Percentiles rank a stretch among this genome's conserved stretches.
These are phyloP conservation scores for Pestalotiopsis sp. DNA, from an alignment of 2,329 filamentous ascomycete genomes.

Conservation along the genomic window DNA sequence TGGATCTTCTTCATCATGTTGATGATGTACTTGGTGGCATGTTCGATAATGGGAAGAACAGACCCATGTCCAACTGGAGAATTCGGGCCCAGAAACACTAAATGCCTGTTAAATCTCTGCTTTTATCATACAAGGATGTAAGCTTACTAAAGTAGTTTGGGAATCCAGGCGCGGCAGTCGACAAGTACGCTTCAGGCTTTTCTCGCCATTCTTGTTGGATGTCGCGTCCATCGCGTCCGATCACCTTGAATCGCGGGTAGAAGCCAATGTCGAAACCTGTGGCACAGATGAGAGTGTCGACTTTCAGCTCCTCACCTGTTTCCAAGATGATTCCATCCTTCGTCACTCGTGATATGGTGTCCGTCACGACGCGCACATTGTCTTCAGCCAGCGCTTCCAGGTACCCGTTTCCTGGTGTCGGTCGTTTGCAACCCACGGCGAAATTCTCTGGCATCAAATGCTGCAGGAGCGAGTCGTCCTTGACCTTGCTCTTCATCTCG, in stretches of 20 bases:
- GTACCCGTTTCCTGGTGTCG: constrained; percentile 2
- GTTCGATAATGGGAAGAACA: constrained; percentile 1
- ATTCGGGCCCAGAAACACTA: neutral
- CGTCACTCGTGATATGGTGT: neutral
- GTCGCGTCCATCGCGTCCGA: constrained; percentile 23
- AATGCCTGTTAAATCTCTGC: neutral
- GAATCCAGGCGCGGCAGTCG: constrained; percentile 12
- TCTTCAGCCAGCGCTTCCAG: neutral
- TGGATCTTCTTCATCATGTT: constrained; percentile 1
- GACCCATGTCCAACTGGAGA: neutral
- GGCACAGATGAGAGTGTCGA: constrained; percentile 7
- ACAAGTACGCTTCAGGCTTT: constrained; percentile 18
- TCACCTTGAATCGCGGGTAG: constrained; percentile 21
- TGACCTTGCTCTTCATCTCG: constrained; percentile 40
- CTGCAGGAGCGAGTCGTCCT: neutral
- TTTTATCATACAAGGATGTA: neutral
- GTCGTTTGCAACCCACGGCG: neutral
- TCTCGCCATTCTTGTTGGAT: constrained; percentile 23
- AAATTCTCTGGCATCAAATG: neutral
- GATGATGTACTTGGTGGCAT: constrained; percentile 8
- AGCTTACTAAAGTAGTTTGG: constrained; percentile 18
- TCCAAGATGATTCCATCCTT: neutral
- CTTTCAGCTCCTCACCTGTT: neutral
- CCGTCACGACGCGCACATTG: neutral
- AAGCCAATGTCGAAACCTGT: constrained; percentile 4